Base-by-base conservation (phyloP, 2,329 filamentous ascomycete species). In the Aspergillus neoniger region DNA sequence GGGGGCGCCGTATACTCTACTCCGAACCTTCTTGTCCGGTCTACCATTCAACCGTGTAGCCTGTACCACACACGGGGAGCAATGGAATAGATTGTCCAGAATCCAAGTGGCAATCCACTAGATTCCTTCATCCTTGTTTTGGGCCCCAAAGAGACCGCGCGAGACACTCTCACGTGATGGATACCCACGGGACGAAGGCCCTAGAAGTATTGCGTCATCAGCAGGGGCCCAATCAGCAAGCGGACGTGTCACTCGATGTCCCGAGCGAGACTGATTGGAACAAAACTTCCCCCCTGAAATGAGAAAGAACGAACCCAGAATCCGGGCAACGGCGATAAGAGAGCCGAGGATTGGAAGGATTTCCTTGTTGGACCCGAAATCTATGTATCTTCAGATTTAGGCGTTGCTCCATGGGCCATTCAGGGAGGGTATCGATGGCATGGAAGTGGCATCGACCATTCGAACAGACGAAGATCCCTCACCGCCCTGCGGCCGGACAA, bases 181-280 rank as follows among this genome's bases (percentile, higher is more conserved):
- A 12, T 17, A 54, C 25, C 60, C 62, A 61, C 58, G 60, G 60
- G 50, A 57, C 59, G 48, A 36, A 23, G 6, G 44, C 41, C 25
- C 47, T 44, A n/a, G 57, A 43, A 47, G 43, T 47, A 65, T 67
- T 67, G 64, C 65, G 64, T 67, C 65, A 67, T 66, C 62, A 44
- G 5, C 25, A 12, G 23, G 19, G 32, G 23, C 25, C 64, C 65
- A 67, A 67, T 67, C 57, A 67, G 41, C 28, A 48, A 19, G 23
- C 23, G 10, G 43, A 43, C 17, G 41, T 52, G 55, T 60, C 58
- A 60, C 47, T 61, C 44, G 59, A 63, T 53, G 53, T 57, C 51
- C 58, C 43, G 47, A 60, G 43, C 41, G 57, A 62, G 58, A 58
- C 41, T 28, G 50, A 28, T 28, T 28, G 25, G 25, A 36, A 36